Evolutionary conservation across 164 flowering plant species (phyloP).

Genomic region (Houttuynia cordata): DNA sequence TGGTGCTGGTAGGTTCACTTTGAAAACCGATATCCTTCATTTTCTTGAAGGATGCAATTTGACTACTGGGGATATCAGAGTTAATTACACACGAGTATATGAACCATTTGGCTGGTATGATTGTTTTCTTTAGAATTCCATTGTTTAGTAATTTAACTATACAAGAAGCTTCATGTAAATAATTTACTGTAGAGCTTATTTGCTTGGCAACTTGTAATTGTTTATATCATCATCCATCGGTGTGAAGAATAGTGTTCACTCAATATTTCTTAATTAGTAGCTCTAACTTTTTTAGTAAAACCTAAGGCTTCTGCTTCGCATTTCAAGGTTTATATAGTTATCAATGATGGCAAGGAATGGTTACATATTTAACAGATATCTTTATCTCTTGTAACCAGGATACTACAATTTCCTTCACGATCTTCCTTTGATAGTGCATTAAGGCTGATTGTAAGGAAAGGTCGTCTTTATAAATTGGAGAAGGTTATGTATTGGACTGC

Average conservation of each 20-base stretch:
- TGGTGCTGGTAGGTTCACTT: slow-evolving; percentile 2
- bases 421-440: slow-evolving; percentile 16
- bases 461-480: slow-evolving; percentile 31
- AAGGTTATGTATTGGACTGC: slow-evolving; percentile 28
- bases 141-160: not conserved
- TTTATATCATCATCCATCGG: not conserved
- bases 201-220: not conserved
- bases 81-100: slow-evolving; percentile 29
- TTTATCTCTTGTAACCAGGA: slow-evolving; percentile 23
- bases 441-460: slow-evolving; percentile 16
- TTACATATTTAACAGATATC: not conserved
- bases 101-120: slow-evolving; percentile 31
- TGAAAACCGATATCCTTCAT: slow-evolving; percentile 39
- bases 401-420: slow-evolving; percentile 34
- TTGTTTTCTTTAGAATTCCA: not conserved
- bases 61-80: slow-evolving; percentile 40
- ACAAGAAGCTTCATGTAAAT: not conserved
- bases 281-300: not conserved
- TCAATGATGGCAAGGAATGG: not conserved
- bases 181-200: not conserved
- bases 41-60: slow-evolving; percentile 44
- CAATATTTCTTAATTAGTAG: not conserved
- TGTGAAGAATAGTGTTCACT: not conserved
- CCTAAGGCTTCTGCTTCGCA: not conserved
- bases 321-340: not conserved